Base-by-base conservation (phyloP, 345 rosid species). In the Dovyalis caffra region DNA sequence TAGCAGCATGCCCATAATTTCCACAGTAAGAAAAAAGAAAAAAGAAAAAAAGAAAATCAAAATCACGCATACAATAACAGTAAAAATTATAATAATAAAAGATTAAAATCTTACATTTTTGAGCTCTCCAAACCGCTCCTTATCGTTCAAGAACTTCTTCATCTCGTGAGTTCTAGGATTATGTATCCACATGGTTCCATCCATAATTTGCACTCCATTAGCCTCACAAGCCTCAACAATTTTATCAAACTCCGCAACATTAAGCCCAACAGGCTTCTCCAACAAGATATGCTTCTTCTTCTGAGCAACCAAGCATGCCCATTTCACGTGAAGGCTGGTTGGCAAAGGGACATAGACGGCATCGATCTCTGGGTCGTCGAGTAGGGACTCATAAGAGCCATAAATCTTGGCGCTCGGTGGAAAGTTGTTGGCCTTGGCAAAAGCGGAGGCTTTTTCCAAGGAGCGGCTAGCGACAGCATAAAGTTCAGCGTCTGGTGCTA, bases 131-230 rank as follows among this genome's bases (percentile, higher is more conserved):
- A 91, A 94, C 18, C 75, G 80, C 26, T 76, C 82, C 58, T 77
- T 68, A 77, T 92, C 90, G 28, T 49, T 25, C 8, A 94, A 6
- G 67, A 88, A 89, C 21, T 87, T 84, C 33, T 53, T 77, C 89
- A 92, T 88, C 80, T 77, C 69, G 2, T 73, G 73, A 8, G 91
- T 88, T 71, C 97, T 78, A 21, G 95, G 95, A 74, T 91, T 71
- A 37, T 94, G 97, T 80, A 94, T 75, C 99, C 97, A 91, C 95
- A 88, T 89, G 63, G 97, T 89, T 6, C 97, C 97, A 65, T 94
- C 97, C 97, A 92, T 90, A 68, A 92, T 63, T 88, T 92, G 97
- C 26, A 92, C 83, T 25, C 87, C 89, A 32, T 85, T 87, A 62
- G 79, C 85, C 4, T 86, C 91, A 60, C 99, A 91, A 25, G 90